Base-by-base conservation (phyloP, 345 rosid genomes). In the Cochlearia excelsa region DNA sequence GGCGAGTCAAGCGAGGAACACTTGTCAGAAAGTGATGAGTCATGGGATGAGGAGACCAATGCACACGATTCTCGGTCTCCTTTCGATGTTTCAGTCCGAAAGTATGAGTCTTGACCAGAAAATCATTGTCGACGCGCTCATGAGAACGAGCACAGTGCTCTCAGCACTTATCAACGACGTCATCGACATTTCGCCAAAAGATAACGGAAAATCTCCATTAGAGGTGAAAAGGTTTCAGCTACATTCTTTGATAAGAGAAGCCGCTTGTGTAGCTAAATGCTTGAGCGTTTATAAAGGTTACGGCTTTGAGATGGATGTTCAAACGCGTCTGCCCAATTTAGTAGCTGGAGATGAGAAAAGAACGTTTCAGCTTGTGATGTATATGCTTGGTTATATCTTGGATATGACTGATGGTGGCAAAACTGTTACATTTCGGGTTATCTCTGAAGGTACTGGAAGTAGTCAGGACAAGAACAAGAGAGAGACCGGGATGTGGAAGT, bases 21-120 rank as follows among this genome's bases (percentile, higher is more conserved):
- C 95, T 29, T 88, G 88, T 75, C 97, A 92, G 69, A 92, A 88
- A 75, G 97, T 92, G 57, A 88, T 88, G 97, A 88, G 95, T 65
- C 81, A 85, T 53, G 98, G 97, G 51, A 86, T 89, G 91, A 86
- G 84, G 76, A 82, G 93, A 70, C 98, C 98, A 7, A 88, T 92
- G 95, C 90, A 92, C 75, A 83, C 97, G 6, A 83, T 92, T 30
- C 67, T 82, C 75, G 98, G 98, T 65, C 80, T 92, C 26, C 89
- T 92, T 50, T 88, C 98, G 0, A 80, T 92, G 78, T 78, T 83
- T 68, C 84, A 81, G 57, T 78, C 78, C 0, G 88, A 82, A 41
- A 77, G 71, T 55, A 46, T 79, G 85, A 79, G 69, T 54, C 70
- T 78, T 11, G 77, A 86, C 38, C 97, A 92, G 80, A 83, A 68